Evolutionary conservation across 73 alveolate species (phyloP), one percentile per base, ranked within the genome.

Genomic region (Symbiodinium natans): DNA sequence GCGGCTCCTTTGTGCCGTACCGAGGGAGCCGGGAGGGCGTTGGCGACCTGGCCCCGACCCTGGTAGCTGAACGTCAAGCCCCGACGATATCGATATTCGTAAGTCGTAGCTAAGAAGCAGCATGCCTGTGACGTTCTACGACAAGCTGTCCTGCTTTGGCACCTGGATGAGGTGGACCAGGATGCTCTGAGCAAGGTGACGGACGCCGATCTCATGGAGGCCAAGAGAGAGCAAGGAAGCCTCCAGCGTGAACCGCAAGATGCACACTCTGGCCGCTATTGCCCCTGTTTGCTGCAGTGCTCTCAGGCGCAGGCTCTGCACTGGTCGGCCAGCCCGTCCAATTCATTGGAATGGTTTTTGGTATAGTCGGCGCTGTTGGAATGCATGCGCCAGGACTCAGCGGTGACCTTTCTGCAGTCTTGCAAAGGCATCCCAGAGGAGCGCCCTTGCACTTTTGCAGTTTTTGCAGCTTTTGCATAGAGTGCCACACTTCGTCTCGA

Each of bases 401-500:
- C 97, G 1, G 97, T 90, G 77, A 73, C 56, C 9, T 90, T 90
- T 77, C 56, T 90, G 54, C 97, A 90, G 97, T 41, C 77, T 17
- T 90, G 97, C 88, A 90, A 68, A 25, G 97, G 97, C 80, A 74
- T 90, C 46, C 97, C 97, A 31, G 97, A 90, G 87, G 97, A 90
- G 23, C 11, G 80, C 40, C 39, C 1, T 2, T 0, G 38, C 80
- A 5, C 33, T 27, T 56, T 19, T n/a, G 74, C 6, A 15, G 31
- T 19, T 56, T 4, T 3, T 63, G 80, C 33, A 29, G 38, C 80
- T 23, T 31, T 25, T 63, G 59, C 59, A 46, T 46, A 13, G 59
- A 9, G 13, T 46, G 80, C 36, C 80, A 52, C 68, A 0, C n/a
- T n/a, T n/a, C n/a, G n/a, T n/a, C n/a, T n/a, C n/a, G 6, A 9